phyloP scores from a whole-genome alignment of 768 basidiomycete genomes.

The Boletus rufocinnamomeus region DNA sequence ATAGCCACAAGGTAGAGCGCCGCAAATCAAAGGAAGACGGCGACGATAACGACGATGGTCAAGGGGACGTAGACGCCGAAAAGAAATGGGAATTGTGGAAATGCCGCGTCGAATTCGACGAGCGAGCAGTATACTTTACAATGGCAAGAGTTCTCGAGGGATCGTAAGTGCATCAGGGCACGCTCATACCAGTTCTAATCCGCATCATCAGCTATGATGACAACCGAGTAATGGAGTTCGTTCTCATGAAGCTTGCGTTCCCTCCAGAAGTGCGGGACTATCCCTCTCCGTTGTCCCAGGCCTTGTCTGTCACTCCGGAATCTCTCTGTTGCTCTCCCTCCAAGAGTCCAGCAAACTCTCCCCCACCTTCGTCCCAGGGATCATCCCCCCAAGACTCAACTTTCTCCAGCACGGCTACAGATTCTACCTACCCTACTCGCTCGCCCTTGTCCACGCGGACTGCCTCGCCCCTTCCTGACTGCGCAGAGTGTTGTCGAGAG shows the following conservation, averaged over 20 bases:
- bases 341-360: constrained; percentile 33
- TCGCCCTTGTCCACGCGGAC: constrained; percentile 29
- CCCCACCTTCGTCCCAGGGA: constrained; percentile 29
- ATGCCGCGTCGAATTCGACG: constrained; percentile 74
- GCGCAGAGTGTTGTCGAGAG: constrained; percentile 20
- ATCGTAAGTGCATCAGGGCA: constrained; percentile 40
- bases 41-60: constrained; percentile 17
- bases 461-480: constrained; percentile 25
- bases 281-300: constrained; percentile 21
- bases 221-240: constrained; percentile 66
- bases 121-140: constrained; percentile 69
- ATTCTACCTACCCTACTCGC: constrained; percentile 14
- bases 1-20: constrained; percentile 7
- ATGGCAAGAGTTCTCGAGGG: constrained; percentile 65
- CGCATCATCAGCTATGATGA: constrained; percentile 50
- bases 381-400: constrained; percentile 33
- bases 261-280: constrained; percentile 47
- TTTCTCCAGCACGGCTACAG: constrained; percentile 6
- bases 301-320: constrained; percentile 16
- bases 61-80: constrained; percentile 22
- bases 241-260: constrained; percentile 68
- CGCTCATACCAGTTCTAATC: constrained; percentile 4
- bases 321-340: constrained; percentile 18
- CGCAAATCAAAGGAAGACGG: constrained; percentile 11
- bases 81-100: constrained; percentile 74